A percentile compares a stretch with the other conserved stretches of the same genome.
These are phyloP conservation scores for Aristolochia californica DNA, from an alignment of 164 flowering plant genomes.

Conservation along the genomic window DNA sequence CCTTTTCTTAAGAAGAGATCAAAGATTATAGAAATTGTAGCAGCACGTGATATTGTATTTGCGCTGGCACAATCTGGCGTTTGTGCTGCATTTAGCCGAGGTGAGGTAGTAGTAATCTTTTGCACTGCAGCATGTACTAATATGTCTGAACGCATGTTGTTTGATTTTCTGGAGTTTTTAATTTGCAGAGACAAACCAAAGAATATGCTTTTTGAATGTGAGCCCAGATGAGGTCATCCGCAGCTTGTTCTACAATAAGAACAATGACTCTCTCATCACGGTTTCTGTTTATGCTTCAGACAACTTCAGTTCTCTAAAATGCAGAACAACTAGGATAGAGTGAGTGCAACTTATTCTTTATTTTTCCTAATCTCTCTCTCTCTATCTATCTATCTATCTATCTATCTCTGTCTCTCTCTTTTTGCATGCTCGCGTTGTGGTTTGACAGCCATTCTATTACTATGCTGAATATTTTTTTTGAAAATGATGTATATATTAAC, in stretches of 20 bases:
- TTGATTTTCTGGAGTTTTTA: background rate
- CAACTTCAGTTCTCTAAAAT: constrained; percentile 93
- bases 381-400: background rate
- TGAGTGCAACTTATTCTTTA: constrained; percentile 19
- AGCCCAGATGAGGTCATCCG: constrained; percentile 92
- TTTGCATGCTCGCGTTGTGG: too few species aligned
- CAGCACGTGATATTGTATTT: constrained; percentile 92
- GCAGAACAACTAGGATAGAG: constrained; percentile 98
- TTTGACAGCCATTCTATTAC: too few species aligned
- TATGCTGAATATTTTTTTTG: too few species aligned
- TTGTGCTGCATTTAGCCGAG: constrained; percentile 98
- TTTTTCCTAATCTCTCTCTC: background rate
- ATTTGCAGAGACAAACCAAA: constrained; percentile 70
- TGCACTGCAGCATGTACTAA: background rate
- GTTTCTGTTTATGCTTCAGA: constrained; percentile 99
- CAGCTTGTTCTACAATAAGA: constrained; percentile 93
- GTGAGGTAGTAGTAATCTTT: constrained; percentile 16
- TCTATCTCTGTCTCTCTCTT: too few species aligned
- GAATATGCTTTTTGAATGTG: constrained; percentile 92
- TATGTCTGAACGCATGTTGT: background rate
- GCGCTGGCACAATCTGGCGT: constrained; percentile 98
- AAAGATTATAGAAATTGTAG: constrained; percentile 93
- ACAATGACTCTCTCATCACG: constrained; percentile 94
- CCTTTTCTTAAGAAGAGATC: constrained; percentile 82
- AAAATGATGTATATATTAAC: too few species aligned